phyloP scores from a whole-genome alignment of 2,329 filamentous ascomycete species.

The Hypomyces perniciosus region DNA sequence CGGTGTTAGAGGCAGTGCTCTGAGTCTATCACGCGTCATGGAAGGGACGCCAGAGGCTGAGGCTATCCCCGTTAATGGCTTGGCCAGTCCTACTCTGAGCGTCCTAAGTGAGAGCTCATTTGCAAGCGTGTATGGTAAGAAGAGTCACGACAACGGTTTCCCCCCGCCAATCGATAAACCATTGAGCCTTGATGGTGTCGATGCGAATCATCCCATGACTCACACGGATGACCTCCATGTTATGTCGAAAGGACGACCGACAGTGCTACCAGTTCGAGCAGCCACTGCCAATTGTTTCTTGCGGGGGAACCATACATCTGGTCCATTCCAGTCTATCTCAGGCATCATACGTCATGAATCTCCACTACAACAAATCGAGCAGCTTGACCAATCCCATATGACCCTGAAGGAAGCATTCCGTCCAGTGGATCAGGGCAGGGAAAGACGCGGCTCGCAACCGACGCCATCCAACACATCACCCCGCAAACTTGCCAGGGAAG shows the following conservation, averaged over 20 bases:
- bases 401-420: slow-evolving; percentile 25
- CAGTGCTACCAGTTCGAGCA: slow-evolving; percentile 20
- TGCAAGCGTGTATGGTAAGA: slow-evolving; percentile 55
- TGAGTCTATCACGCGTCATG: slow-evolving; percentile 42
- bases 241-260: slow-evolving; percentile 6
- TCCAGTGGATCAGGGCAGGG: slow-evolving; percentile 22
- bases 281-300: slow-evolving; percentile 20
- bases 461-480: slow-evolving; percentile 15
- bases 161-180: slow-evolving; percentile 26
- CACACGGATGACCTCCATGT: neutral
- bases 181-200: slow-evolving; percentile 23
- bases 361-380: slow-evolving; percentile 47
- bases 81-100: slow-evolving; percentile 56
- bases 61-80: slow-evolving; percentile 28
- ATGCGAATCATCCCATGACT: slow-evolving; percentile 11
- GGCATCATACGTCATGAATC: slow-evolving; percentile 22
- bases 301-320: neutral
- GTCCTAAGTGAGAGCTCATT: slow-evolving; percentile 64
- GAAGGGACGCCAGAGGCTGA: slow-evolving; percentile 33
- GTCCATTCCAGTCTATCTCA: slow-evolving; percentile 40
- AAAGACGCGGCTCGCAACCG: slow-evolving; percentile 14
- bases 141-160: slow-evolving; percentile 23
- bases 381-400: slow-evolving; percentile 27
- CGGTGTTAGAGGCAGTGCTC: slow-evolving; percentile 40
- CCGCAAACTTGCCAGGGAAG: slow-evolving; percentile 32